Base-by-base conservation (phyloP, 805 yeast species). In the Ogataea corticis region DNA sequence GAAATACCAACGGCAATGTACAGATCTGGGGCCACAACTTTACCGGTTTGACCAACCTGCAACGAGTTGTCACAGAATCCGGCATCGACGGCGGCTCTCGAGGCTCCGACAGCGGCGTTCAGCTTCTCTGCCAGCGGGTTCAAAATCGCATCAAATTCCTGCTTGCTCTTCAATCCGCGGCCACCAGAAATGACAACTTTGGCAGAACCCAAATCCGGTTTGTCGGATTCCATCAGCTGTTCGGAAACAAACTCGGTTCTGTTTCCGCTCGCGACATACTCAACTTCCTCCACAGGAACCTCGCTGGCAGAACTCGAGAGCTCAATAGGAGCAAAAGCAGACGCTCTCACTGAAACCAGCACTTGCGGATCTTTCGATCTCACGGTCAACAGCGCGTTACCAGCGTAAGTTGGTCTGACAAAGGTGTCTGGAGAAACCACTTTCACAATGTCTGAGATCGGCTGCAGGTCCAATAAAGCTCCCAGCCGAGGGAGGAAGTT, bases 1-100 rank as follows among this genome's bases (percentile, higher is more conserved):
- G 96, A 86, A 46, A 94, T 80, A 52, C 99, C 99, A 33, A 91
- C 82, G 2, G 97, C 98, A 37, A 94, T 69, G 65, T 94, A 94
- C 51, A 91, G 76, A 33, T 91, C 96, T 33, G 99, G 99, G 7
- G 98, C 98, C 28, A 94, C 95, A 44, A 91, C 91, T 67, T 94
- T 94, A 57, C 99, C 99, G 9, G 99, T 92, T 71, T 92, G 99
- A 44, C 99, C 99, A 50, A 92, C 91, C 70, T 92, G 99, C 58
- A 92, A 76, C 7, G 98, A 90, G 71, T 92, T 94, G 63, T 94
- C 98, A 62, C 96, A 90, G 65, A 80, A 90, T 0, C 97, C 98
- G 36, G 95, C 77, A 68, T 92, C 99, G 18, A 94, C 99, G 28
- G 98, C 99, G 15, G 97, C 98, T 67, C 99, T 83, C 7, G 97